Base-by-base conservation (phyloP, 2,329 filamentous ascomycete species). In the Thelonectria olida region DNA sequence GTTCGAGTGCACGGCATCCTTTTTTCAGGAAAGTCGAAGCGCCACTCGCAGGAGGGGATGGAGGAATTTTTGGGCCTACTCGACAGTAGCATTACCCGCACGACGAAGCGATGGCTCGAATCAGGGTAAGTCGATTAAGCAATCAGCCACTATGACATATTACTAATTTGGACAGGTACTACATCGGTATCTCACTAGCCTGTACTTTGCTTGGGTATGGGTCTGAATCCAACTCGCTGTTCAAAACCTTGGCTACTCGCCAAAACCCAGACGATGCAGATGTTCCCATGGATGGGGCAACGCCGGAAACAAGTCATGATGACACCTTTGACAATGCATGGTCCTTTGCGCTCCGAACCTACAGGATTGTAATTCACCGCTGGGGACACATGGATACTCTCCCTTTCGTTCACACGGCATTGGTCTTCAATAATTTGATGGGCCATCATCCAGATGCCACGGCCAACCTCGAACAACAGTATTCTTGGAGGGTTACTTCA, bases 381-480 rank as follows among this genome's bases (percentile, higher is more conserved):
- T 79, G 82, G 25, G 84, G 82, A 0, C 87, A 90, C 44, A 77
- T 81, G 3, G 88, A 88, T 62, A 83, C 87, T 3, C 76, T 91
- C 1, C 83, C 88, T 0, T 90, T 86, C 68, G 69, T 90, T 0
- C 88, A 92, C 65, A 82, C 87, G 0, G 82, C 84, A 5, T 76
- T 92, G 25, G 82, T 85, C 0, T 91, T 90, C 66, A 71, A 91
- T 7, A 68, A 76, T 2, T 78, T 82, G 22, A 72, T 88, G 47
- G 75, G 78, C 1, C 72, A 73, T 7, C 76, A 75, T 7, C 79
- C 79, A 0, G 70, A 72, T 1, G 83, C 81, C 0, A 82, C 83
- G 75, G 72, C 59, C 15, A 73, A 78, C 17, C 72, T 86, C 2
- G 81, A 84, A 44, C 61, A 66, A 2, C 69, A 75, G 0, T 78